A percentile compares a stretch with the other conserved stretches of the same genome.
phyloP scores from a whole-genome alignment of 2,329 filamentous ascomycete species.

The Aureobasidium uvarum region DNA sequence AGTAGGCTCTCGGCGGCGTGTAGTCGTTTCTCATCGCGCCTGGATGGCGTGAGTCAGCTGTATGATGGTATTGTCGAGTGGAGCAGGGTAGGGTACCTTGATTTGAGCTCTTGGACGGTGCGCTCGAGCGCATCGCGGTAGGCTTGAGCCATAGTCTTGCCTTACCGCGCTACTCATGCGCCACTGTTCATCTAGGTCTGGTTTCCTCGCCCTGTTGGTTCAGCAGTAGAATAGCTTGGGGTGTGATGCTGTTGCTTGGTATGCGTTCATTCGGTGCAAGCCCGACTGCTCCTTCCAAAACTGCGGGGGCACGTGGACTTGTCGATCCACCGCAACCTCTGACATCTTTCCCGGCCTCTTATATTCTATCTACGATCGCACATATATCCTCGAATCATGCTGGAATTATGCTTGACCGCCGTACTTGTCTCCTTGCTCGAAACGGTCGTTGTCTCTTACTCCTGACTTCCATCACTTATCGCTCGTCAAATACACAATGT shows the following conservation, averaged over 20 bases:
- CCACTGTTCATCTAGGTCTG: conserved; percentile 7
- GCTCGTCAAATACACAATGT: background rate
- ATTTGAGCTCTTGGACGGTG: conserved; percentile 21
- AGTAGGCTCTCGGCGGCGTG: conserved; percentile 21
- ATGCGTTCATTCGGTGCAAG: background rate
- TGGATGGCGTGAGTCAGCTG: background rate
- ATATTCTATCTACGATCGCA: background rate
- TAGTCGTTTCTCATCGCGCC: conserved; percentile 21
- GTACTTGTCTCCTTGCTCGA: no score
- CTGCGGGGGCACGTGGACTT: conserved; percentile 8
- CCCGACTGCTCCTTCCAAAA: background rate
- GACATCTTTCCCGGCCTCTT: background rate
- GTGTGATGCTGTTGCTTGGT: conserved; percentile 2
- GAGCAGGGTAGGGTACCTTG: background rate
- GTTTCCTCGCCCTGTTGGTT: background rate
- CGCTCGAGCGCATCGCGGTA: conserved; percentile 25
- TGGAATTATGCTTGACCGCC: background rate
- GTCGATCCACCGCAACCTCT: background rate
- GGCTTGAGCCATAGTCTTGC: conserved; percentile 25
- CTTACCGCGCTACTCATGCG: conserved; percentile 22
- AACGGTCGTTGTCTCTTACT: background rate
- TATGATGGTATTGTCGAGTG: background rate
- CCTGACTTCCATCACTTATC: background rate
- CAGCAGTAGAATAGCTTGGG: background rate
- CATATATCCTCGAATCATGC: background rate